Percentiles rank a stretch among this genome's conserved stretches.
phyloP scores from a whole-genome alignment of 257 asterid species.

The Capsicum rhomboideum region DNA sequence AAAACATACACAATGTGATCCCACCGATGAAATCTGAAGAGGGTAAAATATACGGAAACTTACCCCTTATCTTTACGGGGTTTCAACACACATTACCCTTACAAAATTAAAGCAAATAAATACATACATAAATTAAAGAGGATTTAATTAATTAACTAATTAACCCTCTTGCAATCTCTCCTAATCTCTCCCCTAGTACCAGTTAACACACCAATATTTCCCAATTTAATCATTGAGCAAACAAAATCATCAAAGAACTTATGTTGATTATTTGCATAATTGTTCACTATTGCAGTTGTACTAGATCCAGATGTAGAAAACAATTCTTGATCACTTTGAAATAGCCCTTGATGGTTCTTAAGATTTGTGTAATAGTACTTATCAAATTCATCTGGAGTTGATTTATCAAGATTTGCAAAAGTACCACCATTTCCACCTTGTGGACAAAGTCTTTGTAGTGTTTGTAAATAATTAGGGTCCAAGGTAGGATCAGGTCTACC shows the following conservation, averaged over 20 bases:
- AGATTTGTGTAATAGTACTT: constrained; percentile 55
- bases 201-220: constrained; percentile 42
- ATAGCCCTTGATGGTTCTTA: constrained; percentile 47
- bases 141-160: constrained; percentile 4
- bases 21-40: too few relatives aligned
- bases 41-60: not conserved
- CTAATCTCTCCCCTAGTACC: constrained; percentile 62
- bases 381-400: constrained; percentile 53
- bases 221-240: constrained; percentile 66
- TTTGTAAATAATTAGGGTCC: constrained; percentile 24
- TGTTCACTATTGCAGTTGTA: constrained; percentile 35
- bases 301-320: constrained; percentile 33
- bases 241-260: constrained; percentile 50
- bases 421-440: constrained; percentile 36
- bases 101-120: not conserved
- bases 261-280: constrained; percentile 28
- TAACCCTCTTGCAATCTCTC: constrained; percentile 53
- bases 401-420: constrained; percentile 48
- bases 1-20: not conserved
- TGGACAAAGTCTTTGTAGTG: constrained; percentile 48
- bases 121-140: not conserved
- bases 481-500: constrained; percentile 63
- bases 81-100: not conserved
- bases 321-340: constrained; percentile 55
- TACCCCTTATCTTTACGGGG: not conserved